These are phyloP conservation scores for Phytophthora fragariaefolia DNA, from an alignment of 352 stramenopile genomes.

Conservation along the genomic window DNA sequence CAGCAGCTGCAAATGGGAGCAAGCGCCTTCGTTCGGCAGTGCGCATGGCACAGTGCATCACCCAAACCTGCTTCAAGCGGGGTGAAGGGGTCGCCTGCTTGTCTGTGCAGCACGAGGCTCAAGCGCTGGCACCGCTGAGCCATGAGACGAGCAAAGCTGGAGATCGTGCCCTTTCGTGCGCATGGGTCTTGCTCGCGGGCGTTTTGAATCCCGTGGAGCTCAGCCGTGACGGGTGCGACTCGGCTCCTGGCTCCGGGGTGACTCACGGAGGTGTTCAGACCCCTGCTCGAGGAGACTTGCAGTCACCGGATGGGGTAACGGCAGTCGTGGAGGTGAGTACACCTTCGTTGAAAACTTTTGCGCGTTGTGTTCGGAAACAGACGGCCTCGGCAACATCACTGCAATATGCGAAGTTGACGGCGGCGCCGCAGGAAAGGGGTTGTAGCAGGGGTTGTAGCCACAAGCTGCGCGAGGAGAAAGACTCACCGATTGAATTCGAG, in stretches of 20 bases:
- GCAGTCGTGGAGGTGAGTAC: conserved; percentile 1
- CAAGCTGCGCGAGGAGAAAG: conserved; percentile 16
- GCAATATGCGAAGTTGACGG: conserved; percentile 23
- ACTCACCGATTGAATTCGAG: background rate
- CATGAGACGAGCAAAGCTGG: conserved; percentile 8
- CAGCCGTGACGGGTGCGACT: conserved; percentile 3
- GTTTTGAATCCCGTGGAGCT: background rate
- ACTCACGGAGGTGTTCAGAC: conserved; percentile 1
- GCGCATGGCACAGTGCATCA: background rate
- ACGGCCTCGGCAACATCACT: conserved; percentile 12
- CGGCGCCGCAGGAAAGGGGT: conserved; percentile 21
- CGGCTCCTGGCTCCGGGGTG: background rate
- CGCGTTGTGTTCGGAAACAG: conserved; percentile 13
- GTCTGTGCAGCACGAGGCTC: conserved; percentile 13
- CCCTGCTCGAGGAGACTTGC: background rate
- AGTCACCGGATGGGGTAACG: background rate
- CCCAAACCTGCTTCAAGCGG: background rate
- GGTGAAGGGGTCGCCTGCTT: conserved; percentile 4
- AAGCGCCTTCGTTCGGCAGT: conserved; percentile 1
- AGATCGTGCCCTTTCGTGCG: conserved; percentile 1
- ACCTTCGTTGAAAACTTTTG: conserved; percentile 8
- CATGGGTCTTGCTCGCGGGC: background rate
- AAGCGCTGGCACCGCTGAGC: background rate
- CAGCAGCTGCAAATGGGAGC: conserved; percentile 6
- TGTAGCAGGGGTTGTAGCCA: conserved; percentile 15